Percentiles rank a stretch among this genome's conserved stretches.
These are phyloP conservation scores for Metarhizium anisopliae DNA, from an alignment of 2,329 filamentous ascomycete species.

Conservation along the genomic window DNA sequence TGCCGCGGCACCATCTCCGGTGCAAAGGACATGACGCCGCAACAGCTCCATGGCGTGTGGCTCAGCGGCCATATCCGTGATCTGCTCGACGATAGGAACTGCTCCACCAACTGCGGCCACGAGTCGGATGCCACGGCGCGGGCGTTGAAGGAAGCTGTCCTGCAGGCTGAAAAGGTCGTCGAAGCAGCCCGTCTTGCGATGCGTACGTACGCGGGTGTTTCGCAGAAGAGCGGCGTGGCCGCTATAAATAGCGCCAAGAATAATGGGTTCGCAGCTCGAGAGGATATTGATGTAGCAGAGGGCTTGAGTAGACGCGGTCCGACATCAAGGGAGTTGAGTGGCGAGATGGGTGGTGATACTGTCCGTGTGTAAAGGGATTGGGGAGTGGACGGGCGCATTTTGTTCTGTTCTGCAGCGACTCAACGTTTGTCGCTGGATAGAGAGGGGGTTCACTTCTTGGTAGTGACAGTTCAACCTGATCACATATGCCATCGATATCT, in stretches of 20 bases:
- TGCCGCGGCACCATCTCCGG: slow-evolving; percentile 57
- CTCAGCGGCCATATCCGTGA: slow-evolving; percentile 53
- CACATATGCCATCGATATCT: background rate
- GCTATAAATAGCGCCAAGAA: slow-evolving; percentile 11
- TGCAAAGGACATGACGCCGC: slow-evolving; percentile 48
- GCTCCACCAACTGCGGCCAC: slow-evolving; percentile 6
- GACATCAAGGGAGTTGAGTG: slow-evolving; percentile 46
- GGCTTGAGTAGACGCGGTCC: slow-evolving; percentile 30
- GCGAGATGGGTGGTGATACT: slow-evolving; percentile 57
- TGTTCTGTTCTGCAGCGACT: background rate
- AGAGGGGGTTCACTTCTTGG: background rate
- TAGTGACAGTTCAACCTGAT: background rate
- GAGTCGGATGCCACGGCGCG: slow-evolving; percentile 29
- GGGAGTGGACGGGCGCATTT: background rate
- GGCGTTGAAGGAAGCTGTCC: slow-evolving; percentile 33
- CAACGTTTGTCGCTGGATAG: background rate
- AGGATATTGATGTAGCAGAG: slow-evolving; percentile 4
- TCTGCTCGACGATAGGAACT: slow-evolving; percentile 35
- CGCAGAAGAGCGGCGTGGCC: slow-evolving; percentile 3
- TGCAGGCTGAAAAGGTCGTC: slow-evolving; percentile 37
- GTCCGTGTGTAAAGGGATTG: slow-evolving; percentile 2
- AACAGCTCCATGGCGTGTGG: slow-evolving; percentile 49
- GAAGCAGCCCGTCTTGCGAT: slow-evolving; percentile 36
- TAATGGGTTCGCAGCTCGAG: slow-evolving; percentile 1
- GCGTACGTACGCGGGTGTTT: slow-evolving; percentile 24